Base-by-base conservation (phyloP, 2,329 filamentous ascomycete species). In the Microcyclospora pomicola region DNA sequence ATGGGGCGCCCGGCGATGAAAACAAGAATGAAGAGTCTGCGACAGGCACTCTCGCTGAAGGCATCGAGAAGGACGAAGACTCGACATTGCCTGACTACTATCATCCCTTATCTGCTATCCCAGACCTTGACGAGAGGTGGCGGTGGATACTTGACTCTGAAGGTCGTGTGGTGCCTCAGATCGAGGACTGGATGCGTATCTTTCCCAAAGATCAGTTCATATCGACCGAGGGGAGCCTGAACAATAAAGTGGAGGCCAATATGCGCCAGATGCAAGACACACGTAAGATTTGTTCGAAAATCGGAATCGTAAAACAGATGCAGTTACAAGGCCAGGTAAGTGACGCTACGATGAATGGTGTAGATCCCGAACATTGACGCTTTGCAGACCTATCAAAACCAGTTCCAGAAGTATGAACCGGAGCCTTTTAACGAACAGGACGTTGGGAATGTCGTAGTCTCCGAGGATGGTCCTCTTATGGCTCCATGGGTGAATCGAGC, bases 221-320 rank as follows among this genome's bases (percentile, higher is more conserved):
- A 9, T 72, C 86, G 7, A 82, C 85, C 0, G 70, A 77, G 27
- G 82, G 86, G 56, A 73, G 72, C 37, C 63, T 98, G 28, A 70
- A 81, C 1, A 76, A 75, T 49, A 88, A 80, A 56, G 80, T 98
- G 61, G 84, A 95, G 49, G 75, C 77, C 39, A 98, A 98, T 51
- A 84, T 96, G 61, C 76, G 77, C 43, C 87, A 95, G 56, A 87
- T 98, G 71, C 91, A 98, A 59, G 88, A 96, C 53, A 98, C 91
- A 1, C 74, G 91, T 49, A 96, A 95, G 57, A 73, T 98, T 24
- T 93, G 86, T 52, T 86, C 86, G 9, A 98, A 96, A 63, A 94
- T 98, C 57, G 80, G 84, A 35, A 85, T 98, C 44, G 91, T 98
- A 58, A 98, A 96, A 66, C 91, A 98, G 64, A 98, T 98, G 91